Base-by-base conservation (phyloP, 116 monocot species). In the Phalaenopsis hybrid region DNA sequence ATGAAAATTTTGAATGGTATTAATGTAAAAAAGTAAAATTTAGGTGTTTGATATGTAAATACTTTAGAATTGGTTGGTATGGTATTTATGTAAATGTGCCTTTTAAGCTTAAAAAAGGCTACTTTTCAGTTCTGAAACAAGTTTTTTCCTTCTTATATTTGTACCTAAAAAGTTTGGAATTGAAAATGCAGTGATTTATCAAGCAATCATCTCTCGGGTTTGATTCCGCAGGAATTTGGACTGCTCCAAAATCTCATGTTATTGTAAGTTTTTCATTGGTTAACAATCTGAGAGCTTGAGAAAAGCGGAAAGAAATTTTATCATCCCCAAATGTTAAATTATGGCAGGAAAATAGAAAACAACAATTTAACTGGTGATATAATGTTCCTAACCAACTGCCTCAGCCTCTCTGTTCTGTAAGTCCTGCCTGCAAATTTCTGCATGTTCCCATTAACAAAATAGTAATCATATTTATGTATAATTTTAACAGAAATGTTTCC, bases 281-380 rank as follows among this genome's bases (percentile, higher is more conserved):
- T 72, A n/a, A 45, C 8, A 20, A 63, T 63, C 0, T 0, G 28
- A 28, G 63, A 23, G 12, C 33, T 41, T 17, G 16, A 5, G 68
- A 68, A 9, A 9, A 2, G 8, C 33, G 0, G 6, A 13, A 33
- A 34, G 70, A 70, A 12, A 4, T 34, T 3, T 41, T 72, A 28
- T 9, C 10, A 67, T 67, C 23, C 41, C 31, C 41, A 11, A 41
- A 17, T 73, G 41, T 43, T 45, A 48, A 72, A 45, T 75, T 75
- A 3, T 23, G 51, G 51, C 77, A 98, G 98, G 84, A 88, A 83
- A 77, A 51, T 92, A 44, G 88, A 90, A 70, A 81, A 81, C 59
- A 98, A 98, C 37, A 98, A 93, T 81, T 87, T 98, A 44, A 85
- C 95, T 0, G 98, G 98, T 34, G 93, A 95, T 21, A 79, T 98